A percentile compares a stretch with the other conserved stretches of the same genome.
Evolutionary conservation across 2,329 filamentous ascomycete species (phyloP).

Genomic region (Pseudogymnoascus sp.): DNA sequence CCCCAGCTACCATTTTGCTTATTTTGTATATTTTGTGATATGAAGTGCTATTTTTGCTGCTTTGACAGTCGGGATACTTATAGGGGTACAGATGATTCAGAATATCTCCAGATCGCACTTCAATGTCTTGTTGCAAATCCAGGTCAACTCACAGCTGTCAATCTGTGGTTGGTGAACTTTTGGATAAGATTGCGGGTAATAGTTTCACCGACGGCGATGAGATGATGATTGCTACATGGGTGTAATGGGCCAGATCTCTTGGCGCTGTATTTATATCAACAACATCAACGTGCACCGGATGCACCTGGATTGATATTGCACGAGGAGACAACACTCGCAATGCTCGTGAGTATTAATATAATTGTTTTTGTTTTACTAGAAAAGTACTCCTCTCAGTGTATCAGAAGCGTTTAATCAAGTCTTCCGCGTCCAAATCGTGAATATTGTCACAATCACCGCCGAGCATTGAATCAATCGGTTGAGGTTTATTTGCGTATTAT

Average conservation of each 20-base stretch:
- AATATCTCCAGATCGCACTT: background rate
- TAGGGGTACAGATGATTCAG: background rate
- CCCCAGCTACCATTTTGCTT: constrained; percentile 1
- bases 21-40: constrained; percentile 4
- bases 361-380: background rate
- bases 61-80: background rate
- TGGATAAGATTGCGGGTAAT: constrained; percentile 1
- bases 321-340: background rate
- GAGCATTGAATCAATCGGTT: background rate
- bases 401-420: background rate
- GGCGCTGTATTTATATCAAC: background rate
- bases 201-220: background rate
- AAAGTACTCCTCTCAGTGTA: background rate
- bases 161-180: constrained; percentile 1
- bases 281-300: background rate
- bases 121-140: background rate
- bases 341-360: constrained; percentile 2
- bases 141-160: background rate
- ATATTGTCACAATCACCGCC: background rate
- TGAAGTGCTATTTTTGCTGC: background rate
- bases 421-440: constrained; percentile 1
- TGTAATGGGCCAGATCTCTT: background rate
- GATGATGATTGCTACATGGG: background rate
- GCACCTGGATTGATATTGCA: background rate
- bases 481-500: background rate